Percentiles rank a stretch among this genome's conserved stretches.
These are phyloP conservation scores for Acacia confusa DNA, from an alignment of 306 rosid genomes.

Conservation along the genomic window DNA sequence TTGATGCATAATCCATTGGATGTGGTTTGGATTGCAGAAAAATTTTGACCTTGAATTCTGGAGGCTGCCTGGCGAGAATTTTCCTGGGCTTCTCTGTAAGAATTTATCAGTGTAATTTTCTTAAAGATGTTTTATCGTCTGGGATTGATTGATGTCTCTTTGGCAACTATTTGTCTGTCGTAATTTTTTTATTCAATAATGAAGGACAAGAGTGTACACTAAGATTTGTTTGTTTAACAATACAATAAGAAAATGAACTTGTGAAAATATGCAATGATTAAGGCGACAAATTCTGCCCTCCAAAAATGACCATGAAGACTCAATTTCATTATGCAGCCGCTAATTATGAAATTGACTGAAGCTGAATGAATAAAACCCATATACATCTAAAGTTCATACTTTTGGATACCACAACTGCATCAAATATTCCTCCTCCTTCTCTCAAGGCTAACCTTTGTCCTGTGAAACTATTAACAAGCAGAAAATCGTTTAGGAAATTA, in stretches of 20 bases:
- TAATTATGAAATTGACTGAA: not conserved
- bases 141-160: not conserved
- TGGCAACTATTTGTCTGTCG: not conserved
- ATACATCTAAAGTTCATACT: constrained; percentile 51
- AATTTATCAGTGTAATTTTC: not conserved
- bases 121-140: not conserved
- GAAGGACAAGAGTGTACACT: not conserved
- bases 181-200: not conserved
- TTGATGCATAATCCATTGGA: not conserved
- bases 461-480: constrained; percentile 38
- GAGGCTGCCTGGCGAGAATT: not conserved
- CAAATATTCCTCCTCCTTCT: constrained; percentile 94
- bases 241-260: not conserved
- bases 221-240: not conserved
- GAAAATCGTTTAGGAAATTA: not conserved
- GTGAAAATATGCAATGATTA: constrained; percentile 6
- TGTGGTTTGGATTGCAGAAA: not conserved
- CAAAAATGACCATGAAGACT: constrained; percentile 38
- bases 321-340: not conserved
- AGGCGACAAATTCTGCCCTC: constrained; percentile 34
- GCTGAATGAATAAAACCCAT: constrained; percentile 28
- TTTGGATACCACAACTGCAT: constrained; percentile 97
- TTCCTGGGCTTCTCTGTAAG: not conserved
- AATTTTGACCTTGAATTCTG: not conserved
- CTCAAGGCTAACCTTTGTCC: constrained; percentile 95